These are phyloP conservation scores for Phlyctochytrium bullatum DNA, from an alignment of 192 early-diverging fungal genomes.

Conservation along the genomic window DNA sequence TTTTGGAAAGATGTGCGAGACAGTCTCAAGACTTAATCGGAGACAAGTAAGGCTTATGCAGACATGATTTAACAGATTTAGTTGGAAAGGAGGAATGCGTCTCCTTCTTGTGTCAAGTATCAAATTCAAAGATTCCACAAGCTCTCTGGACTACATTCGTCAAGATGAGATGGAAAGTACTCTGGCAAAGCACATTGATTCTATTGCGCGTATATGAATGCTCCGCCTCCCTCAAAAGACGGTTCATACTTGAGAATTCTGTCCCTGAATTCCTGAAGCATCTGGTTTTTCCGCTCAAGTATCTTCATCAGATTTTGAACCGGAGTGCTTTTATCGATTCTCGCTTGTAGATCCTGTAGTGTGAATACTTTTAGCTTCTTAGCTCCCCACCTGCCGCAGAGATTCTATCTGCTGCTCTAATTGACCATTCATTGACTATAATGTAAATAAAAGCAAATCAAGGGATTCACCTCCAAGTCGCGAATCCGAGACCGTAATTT, in stretches of 20 bases:
- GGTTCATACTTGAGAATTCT: conserved; percentile 12
- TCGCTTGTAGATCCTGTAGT: conserved; percentile 17
- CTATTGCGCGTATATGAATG: neutral
- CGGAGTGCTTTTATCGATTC: conserved; percentile 25
- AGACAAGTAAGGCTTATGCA: conserved; percentile 6
- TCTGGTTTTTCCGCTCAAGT: conserved; percentile 22
- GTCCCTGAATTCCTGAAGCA: conserved; percentile 19
- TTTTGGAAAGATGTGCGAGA: neutral
- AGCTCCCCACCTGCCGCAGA: too few relatives aligned
- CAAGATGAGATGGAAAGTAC: neutral
- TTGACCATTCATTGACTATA: too few relatives aligned
- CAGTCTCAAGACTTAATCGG: conserved; percentile 4
- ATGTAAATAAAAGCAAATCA: too few relatives aligned
- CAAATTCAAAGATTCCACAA: neutral
- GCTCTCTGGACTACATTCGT: neutral
- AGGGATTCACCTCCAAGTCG: too few relatives aligned
- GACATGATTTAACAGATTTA: neutral
- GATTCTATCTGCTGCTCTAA: too few relatives aligned
- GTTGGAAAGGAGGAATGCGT: conserved; percentile 19
- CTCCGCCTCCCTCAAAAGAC: neutral
- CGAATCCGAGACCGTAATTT: too few relatives aligned
- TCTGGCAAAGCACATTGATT: neutral
- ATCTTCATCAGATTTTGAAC: conserved; percentile 31
- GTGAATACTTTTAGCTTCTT: too few relatives aligned
- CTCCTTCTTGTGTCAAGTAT: neutral